Base-by-base conservation (phyloP, 805 yeast species). In the Candida orba region DNA sequence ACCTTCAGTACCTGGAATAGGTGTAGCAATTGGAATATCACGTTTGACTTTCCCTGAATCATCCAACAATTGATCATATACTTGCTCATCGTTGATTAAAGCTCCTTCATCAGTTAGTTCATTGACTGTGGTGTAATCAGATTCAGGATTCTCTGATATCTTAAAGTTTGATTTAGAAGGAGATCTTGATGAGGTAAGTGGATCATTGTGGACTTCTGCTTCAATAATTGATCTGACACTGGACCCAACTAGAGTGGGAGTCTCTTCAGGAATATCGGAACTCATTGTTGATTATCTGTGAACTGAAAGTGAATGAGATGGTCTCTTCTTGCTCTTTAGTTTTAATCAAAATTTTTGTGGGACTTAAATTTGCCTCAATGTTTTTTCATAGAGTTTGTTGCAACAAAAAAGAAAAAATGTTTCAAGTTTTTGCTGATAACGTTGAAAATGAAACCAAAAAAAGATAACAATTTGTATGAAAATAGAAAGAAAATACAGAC, bases 11-110 rank as follows among this genome's bases (percentile, higher is more conserved):
- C 25, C 35, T 14, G 45, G 43, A 30, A 52, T 49, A 8, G 44
- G 45, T 12, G 48, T 50, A 9, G 46, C 41, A 22, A 40, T 42
- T 8, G 54, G 47, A 3, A 45, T 47, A 24, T 44, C 45, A 7
- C 44, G 39, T 52, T 71, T 78, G 39, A 78, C 65, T 39, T 71
- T 67, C 2, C 84, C 86, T 38, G 68, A 66, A 12, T 67, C 66
- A 52, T 79, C 83, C 53, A 79, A 60, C 39, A 76, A 66, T 18
- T 65, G 60, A 23, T 71, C 79, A 51, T 79, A 71, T 48, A 70
- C 74, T 51, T 71, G 80, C 43, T 78, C 83, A 40, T 75, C 81
- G 48, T 74, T 50, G 52, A 78, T 58, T 7, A 79, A 61, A 4
- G 81, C 81, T 34, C 81, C 75, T 37, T 77, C 75, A 8, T 58